Evolutionary conservation across 2,329 filamentous ascomycete species (phyloP).

Genomic region (Aspergillus amoenus): DNA sequence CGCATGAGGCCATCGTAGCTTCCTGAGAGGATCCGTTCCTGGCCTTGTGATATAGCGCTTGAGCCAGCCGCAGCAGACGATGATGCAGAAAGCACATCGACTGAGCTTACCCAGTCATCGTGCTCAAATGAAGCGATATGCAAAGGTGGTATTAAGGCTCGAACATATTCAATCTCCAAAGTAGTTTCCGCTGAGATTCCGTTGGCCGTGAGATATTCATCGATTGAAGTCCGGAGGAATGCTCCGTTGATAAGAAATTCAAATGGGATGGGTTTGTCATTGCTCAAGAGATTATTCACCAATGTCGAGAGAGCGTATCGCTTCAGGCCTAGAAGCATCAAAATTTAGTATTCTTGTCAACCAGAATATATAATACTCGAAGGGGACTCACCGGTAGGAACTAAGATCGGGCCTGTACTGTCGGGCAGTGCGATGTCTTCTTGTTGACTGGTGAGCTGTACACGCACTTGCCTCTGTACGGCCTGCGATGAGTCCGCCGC

Average conservation of each 20-base stretch:
- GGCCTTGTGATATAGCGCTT: slow-evolving; percentile 50
- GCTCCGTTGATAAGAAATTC: slow-evolving; percentile 95
- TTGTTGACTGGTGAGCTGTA: slow-evolving; percentile 55
- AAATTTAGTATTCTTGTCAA: slow-evolving; percentile 14
- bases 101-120: slow-evolving; percentile 91
- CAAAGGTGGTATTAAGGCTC: slow-evolving; percentile 82
- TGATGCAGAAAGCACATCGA: slow-evolving; percentile 74
- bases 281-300: slow-evolving; percentile 61
- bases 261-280: slow-evolving; percentile 57
- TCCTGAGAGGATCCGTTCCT: slow-evolving; percentile 79
- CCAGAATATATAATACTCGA: not conserved
- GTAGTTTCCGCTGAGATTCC: slow-evolving; percentile 88
- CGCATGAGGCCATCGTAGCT: slow-evolving; percentile 88
- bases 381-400: slow-evolving; percentile 52
- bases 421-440: slow-evolving; percentile 55
- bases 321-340: slow-evolving; percentile 46
- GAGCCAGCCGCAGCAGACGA: slow-evolving; percentile 59
- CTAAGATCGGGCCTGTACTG: slow-evolving; percentile 56
- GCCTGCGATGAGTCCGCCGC: slow-evolving; percentile 23
- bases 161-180: slow-evolving; percentile 87
- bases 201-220: slow-evolving; percentile 82
- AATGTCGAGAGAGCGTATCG: slow-evolving; percentile 62
- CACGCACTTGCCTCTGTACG: slow-evolving; percentile 51
- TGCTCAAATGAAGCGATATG: slow-evolving; percentile 93
- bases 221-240: slow-evolving; percentile 83